Conservation (phyloP, 2,329 filamentous ascomycete genomes). For the Ascosphaera apis region DNA sequence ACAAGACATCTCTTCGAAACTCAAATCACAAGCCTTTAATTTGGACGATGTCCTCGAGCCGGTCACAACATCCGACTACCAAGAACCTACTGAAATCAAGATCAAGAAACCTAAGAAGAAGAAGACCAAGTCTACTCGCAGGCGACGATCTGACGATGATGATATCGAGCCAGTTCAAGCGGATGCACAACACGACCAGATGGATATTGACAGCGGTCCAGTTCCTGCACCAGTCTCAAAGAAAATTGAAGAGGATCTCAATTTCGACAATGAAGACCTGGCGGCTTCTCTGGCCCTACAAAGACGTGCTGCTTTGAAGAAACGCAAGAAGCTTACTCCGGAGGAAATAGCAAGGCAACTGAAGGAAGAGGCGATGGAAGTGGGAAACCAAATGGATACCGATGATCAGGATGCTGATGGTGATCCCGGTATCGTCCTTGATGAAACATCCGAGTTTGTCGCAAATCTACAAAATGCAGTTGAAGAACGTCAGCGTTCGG, state of each 20-base stretch:
- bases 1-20: constrained; percentile 30
- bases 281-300: constrained; percentile 71
- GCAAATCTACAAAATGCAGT: constrained; percentile 55
- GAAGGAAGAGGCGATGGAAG: constrained; percentile 31
- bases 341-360: constrained; percentile 73
- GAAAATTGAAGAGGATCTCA: constrained; percentile 39
- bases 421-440: constrained; percentile 57
- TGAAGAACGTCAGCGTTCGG: constrained; percentile 25
- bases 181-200: constrained; percentile 26
- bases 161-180: constrained; percentile 30
- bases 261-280: constrained; percentile 75
- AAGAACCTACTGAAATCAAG: constrained; percentile 69
- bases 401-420: constrained; percentile 30
- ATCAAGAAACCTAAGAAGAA: constrained; percentile 81
- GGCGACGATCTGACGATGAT: constrained; percentile 41
- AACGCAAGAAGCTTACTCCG: constrained; percentile 64
- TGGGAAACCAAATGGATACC: constrained; percentile 31
- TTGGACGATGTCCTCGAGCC: constrained; percentile 40
- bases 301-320: constrained; percentile 64
- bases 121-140: constrained; percentile 53
- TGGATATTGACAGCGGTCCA: constrained; percentile 52
- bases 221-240: constrained; percentile 28
- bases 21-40: constrained; percentile 47
- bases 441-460: constrained; percentile 89
- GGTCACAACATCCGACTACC: constrained; percentile 59